Percentiles rank a stretch among this genome's conserved stretches.
Conservation (phyloP, 495 filamentous ascomycete genomes). For the Achaetomiella virescens region DNA sequence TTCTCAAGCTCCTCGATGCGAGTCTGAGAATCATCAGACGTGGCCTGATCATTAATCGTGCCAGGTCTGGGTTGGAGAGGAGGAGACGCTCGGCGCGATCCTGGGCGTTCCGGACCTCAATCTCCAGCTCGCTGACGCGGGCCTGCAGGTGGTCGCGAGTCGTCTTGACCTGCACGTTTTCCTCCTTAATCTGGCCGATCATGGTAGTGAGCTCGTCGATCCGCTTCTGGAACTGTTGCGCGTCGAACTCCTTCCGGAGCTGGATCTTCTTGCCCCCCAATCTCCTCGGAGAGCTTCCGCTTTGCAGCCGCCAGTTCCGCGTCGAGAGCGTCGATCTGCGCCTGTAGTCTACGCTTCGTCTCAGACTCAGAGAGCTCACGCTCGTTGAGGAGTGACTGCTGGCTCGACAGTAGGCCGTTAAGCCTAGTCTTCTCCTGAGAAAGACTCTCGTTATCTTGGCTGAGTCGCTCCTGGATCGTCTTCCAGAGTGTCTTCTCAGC, state of each 20-base stretch:
- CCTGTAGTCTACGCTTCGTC: slow-evolving; percentile 67
- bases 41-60: slow-evolving; percentile 38
- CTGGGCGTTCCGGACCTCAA: slow-evolving; percentile 80
- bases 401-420: slow-evolving; percentile 67
- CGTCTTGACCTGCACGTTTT: slow-evolving; percentile 75
- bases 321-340: slow-evolving; percentile 69
- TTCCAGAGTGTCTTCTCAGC: slow-evolving; percentile 90
- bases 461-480: slow-evolving; percentile 78
- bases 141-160: slow-evolving; percentile 80
- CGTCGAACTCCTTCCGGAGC: slow-evolving; percentile 80
- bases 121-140: slow-evolving; percentile 78
- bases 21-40: slow-evolving; percentile 48
- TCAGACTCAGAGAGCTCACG: slow-evolving; percentile 82
- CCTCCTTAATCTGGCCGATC: slow-evolving; percentile 70
- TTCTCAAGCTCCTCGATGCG: slow-evolving; percentile 81
- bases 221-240: slow-evolving; percentile 73
- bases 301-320: slow-evolving; percentile 70
- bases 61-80: slow-evolving; percentile 55
- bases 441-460: slow-evolving; percentile 77
- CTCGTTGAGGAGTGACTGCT: slow-evolving; percentile 84
- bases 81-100: slow-evolving; percentile 72
- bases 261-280: slow-evolving; percentile 72
- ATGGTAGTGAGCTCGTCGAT: slow-evolving; percentile 85
- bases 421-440: slow-evolving; percentile 75
- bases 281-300: slow-evolving; percentile 74